These are phyloP conservation scores for Ottelia alismoides DNA, from an alignment of 106 monocot species.

Conservation along the genomic window DNA sequence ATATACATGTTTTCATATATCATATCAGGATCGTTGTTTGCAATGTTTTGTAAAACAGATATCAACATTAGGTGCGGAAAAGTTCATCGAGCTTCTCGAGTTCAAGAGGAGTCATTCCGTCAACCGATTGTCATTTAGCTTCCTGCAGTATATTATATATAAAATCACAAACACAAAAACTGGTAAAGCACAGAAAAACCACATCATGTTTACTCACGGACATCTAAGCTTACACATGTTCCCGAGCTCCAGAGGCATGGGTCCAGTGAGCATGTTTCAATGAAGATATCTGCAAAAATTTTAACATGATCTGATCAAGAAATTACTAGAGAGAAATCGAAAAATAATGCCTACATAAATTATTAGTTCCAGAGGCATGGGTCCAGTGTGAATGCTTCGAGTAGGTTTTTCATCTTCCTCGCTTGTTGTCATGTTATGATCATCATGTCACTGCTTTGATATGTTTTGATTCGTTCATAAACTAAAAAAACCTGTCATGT, in stretches of 20 bases:
- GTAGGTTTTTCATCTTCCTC: too few species aligned
- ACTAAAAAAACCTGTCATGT: too few species aligned
- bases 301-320: neutral
- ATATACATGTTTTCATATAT: too few species aligned
- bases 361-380: too few species aligned
- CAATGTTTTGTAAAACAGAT: conserved; percentile 47
- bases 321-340: neutral
- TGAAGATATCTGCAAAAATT: conserved; percentile 60
- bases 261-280: conserved; percentile 83
- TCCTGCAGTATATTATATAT: conserved; percentile 19
- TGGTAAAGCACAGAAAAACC: neutral
- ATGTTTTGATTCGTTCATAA: too few species aligned
- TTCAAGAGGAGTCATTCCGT: conserved; percentile 68
- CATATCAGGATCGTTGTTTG: conserved; percentile 81
- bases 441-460: too few species aligned
- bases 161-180: neutral
- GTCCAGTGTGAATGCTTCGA: too few species aligned
- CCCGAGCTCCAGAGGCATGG: conserved; percentile 87
- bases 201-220: conserved; percentile 35
- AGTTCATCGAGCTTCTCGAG: conserved; percentile 84
- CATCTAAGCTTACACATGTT: conserved; percentile 98
- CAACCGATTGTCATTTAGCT: conserved; percentile 76
- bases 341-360: conserved; percentile 19
- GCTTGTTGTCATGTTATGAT: too few species aligned
- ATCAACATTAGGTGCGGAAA: too few species aligned